Base-by-base conservation (phyloP, 257 asterid species). In the Capsicum chinense region DNA sequence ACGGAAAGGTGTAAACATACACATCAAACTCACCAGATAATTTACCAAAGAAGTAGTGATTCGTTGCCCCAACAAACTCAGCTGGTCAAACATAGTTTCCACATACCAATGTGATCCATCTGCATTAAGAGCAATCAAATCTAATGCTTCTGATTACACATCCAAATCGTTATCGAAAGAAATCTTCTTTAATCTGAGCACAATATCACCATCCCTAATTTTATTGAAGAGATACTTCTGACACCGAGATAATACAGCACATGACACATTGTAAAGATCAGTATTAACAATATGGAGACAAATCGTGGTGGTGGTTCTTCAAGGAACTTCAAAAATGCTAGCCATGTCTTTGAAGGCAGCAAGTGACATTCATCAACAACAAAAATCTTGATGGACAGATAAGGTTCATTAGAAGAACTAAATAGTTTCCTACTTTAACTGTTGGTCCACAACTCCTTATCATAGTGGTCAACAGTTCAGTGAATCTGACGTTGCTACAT, bases 91-190 rank as follows among this genome's bases (percentile, higher is more conserved):
- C 97, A 95, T 93, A 39, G 98, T 97, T 89, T 97, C 98, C 12
- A 98, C 99, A 88, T 97, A 99, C 71, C 95, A 89, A 66, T 93
- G 90, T 6, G 99, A 97, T 78, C 99, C 99, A 91, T 97, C 97
- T 9, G 99, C 98, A 89, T 95, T 97, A 21, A 89, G 82, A 63
- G 97, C 98, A 85, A 97, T 95, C 88, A 97, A 83, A 84, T 97
- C 97, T 19, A 97, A 73, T 14, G 99, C 99, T 85, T 97, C 97
- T 15, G 88, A 37, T 54, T 95, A 99, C 56, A 92, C 93, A 79
- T 95, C 98, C 83, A 94, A 84, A 56, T 88, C 91, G 87, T 94
- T 98, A 7, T 91, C 94, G 15, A 79, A 26, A 47, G 89, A 92
- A 58, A 97, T 93, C 92, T 92, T 95, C 92, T 87, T 90, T 82